Percentiles rank a stretch among this genome's conserved stretches.
Conservation (phyloP, 73 alveolate genomes). For the Symbiodinium pilosum region DNA sequence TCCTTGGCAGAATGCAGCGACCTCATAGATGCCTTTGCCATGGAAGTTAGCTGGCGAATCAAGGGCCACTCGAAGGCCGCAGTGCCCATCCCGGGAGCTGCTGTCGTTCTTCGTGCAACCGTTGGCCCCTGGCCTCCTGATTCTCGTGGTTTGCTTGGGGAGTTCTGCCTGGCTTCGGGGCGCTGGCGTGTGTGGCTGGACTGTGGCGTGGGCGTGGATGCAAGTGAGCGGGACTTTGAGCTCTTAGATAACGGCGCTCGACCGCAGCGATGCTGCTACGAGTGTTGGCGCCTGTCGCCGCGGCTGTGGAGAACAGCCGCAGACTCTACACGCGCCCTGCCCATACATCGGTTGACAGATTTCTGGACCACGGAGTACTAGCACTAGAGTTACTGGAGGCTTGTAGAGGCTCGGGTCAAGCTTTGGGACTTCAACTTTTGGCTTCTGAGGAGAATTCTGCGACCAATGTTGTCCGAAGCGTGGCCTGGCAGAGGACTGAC, state of each 20-base stretch:
- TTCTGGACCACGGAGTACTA: too few relatives aligned
- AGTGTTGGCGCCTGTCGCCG: conserved; percentile 35
- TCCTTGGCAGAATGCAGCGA: not conserved
- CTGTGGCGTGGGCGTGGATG: conserved; percentile 18
- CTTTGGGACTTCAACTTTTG: too few relatives aligned
- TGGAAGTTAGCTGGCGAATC: not conserved
- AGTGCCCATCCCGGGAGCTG: conserved; percentile 17
- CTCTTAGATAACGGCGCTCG: conserved; percentile 40
- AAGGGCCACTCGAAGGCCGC: not conserved
- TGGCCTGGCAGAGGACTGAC: not conserved
- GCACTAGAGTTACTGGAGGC: too few relatives aligned
- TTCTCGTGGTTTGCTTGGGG: conserved; percentile 31
- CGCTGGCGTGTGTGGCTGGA: conserved; percentile 82
- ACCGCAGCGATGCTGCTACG: conserved; percentile 59
- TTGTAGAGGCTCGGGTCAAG: too few relatives aligned
- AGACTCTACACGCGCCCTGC: not conserved
- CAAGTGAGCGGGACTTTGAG: conserved; percentile 22
- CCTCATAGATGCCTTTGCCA: not conserved
- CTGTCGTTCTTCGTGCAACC: not conserved
- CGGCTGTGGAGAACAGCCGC: not conserved
- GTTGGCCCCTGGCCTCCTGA: not conserved
- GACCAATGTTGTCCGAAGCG: not conserved
- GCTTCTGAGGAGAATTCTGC: not conserved
- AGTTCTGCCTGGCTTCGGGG: conserved; percentile 61
- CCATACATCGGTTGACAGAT: too few relatives aligned